Percentiles rank a stretch among this genome's conserved stretches.
Evolutionary conservation across 2,329 filamentous ascomycete species (phyloP).

Genomic region (Talaromyces sp.): DNA sequence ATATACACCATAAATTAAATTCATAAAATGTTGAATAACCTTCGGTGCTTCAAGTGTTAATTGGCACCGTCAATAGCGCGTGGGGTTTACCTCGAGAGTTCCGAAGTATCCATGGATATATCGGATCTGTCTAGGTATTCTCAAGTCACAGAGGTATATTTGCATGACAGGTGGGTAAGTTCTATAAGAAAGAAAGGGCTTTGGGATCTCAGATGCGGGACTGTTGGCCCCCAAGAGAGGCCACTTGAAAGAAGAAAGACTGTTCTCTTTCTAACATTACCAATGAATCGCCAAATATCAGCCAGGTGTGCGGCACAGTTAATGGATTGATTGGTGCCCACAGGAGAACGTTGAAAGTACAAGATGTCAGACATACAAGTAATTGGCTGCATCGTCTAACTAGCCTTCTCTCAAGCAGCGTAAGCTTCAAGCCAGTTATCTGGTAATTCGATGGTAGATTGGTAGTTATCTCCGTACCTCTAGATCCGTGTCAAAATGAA

Average conservation of each 20-base stretch:
- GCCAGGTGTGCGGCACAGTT: not conserved
- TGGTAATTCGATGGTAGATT: not conserved
- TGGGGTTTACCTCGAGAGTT: not conserved
- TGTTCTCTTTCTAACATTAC: not conserved
- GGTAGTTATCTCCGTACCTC: not conserved
- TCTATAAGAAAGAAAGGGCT: not conserved
- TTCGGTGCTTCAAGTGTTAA: not conserved
- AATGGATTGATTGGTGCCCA: not conserved
- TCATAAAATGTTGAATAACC: not conserved
- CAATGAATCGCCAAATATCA: not conserved
- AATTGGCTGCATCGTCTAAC: not conserved
- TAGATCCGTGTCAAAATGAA: not conserved
- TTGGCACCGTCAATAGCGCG: not conserved
- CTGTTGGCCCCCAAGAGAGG: not conserved
- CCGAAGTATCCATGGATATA: too few species aligned
- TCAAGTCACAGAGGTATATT: not conserved
- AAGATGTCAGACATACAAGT: not conserved
- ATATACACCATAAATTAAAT: not conserved
- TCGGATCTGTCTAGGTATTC: not conserved
- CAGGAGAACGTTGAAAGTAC: not conserved
- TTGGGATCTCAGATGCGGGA: not conserved
- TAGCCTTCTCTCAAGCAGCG: not conserved
- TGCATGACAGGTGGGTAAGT: not conserved
- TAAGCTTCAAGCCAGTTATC: not conserved
- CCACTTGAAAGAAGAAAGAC: not conserved